Conservation (phyloP, 441 rosid species). For the Adansonia grandidieri region DNA sequence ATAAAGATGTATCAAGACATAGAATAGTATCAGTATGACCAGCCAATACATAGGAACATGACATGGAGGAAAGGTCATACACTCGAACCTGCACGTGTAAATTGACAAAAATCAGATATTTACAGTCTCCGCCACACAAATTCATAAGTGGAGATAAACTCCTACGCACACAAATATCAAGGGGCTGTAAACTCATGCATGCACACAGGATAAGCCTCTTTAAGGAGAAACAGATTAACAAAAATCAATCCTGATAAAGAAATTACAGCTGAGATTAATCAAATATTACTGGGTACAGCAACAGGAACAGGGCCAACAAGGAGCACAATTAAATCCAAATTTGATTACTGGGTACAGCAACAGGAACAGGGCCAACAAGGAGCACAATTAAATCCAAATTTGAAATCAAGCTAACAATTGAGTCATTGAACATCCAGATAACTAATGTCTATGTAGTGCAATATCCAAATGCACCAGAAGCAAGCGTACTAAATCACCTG, state of each 20-base stretch:
- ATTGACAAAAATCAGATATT: conserved; percentile 29
- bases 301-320: neutral
- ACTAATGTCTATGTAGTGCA: neutral
- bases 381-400: conserved; percentile 8
- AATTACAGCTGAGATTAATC: neutral
- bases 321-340: conserved; percentile 9
- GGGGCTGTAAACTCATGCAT: neutral
- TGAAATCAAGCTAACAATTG: conserved; percentile 4
- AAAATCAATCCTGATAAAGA: conserved; percentile 8
- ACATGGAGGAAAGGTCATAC: conserved; percentile 85
- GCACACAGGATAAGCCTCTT: conserved; percentile 13
- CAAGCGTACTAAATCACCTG: conserved; percentile 53
- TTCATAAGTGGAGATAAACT: neutral
- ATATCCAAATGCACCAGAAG: neutral
- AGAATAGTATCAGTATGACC: conserved; percentile 85
- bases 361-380: neutral
- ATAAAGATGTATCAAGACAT: conserved; percentile 78
- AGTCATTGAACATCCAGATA: neutral
- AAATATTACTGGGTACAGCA: neutral
- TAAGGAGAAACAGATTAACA: neutral
- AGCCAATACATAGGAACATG: conserved; percentile 87
- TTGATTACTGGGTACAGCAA: neutral
- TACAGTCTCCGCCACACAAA: conserved; percentile 18
- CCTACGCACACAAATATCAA: neutral
- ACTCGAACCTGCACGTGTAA: conserved; percentile 75